Conservation (phyloP, 257 asterid species). For the Jacaranda copaia region DNA sequence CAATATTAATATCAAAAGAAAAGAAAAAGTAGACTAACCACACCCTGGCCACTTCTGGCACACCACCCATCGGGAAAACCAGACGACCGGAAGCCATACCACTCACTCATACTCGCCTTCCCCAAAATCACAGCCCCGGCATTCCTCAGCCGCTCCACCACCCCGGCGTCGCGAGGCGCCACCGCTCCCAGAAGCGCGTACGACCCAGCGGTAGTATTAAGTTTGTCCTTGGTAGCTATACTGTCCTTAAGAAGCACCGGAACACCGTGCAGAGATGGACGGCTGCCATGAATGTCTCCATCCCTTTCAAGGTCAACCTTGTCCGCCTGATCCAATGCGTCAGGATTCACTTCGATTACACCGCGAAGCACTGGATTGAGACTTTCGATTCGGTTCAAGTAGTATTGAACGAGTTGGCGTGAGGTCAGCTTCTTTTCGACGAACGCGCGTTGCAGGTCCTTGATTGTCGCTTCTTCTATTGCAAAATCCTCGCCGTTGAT, state of each 20-base stretch:
- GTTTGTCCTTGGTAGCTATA: slow-evolving; percentile 63
- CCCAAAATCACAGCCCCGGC: slow-evolving; percentile 83
- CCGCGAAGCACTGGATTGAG: slow-evolving; percentile 69
- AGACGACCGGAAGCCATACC: slow-evolving; percentile 59
- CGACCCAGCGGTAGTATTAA: slow-evolving; percentile 73
- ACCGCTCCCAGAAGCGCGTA: slow-evolving; percentile 65
- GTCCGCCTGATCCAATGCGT: slow-evolving; percentile 58
- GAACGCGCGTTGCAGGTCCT: slow-evolving; percentile 50
- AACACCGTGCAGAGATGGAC: slow-evolving; percentile 56
- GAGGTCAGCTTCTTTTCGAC: slow-evolving; percentile 44
- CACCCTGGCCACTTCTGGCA: slow-evolving; percentile 69
- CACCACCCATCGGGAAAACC: slow-evolving; percentile 77
- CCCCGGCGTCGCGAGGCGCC: slow-evolving; percentile 70
- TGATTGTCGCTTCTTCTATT: slow-evolving; percentile 63
- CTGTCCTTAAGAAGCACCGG: slow-evolving; percentile 88
- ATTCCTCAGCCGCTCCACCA: slow-evolving; percentile 63
- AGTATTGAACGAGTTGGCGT: slow-evolving; percentile 49
- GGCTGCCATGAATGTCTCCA: slow-evolving; percentile 19
- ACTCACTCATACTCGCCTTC: slow-evolving; percentile 78
- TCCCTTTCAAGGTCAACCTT: slow-evolving; percentile 51
- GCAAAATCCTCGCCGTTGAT: slow-evolving; percentile 47
- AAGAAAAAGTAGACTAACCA: slow-evolving; percentile 54
- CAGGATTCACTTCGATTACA: slow-evolving; percentile 74
- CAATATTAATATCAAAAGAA: not conserved
- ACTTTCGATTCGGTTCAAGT: slow-evolving; percentile 53